These are phyloP conservation scores for Deakozyma indianensis DNA, from an alignment of 805 yeast genomes.

Conservation along the genomic window DNA sequence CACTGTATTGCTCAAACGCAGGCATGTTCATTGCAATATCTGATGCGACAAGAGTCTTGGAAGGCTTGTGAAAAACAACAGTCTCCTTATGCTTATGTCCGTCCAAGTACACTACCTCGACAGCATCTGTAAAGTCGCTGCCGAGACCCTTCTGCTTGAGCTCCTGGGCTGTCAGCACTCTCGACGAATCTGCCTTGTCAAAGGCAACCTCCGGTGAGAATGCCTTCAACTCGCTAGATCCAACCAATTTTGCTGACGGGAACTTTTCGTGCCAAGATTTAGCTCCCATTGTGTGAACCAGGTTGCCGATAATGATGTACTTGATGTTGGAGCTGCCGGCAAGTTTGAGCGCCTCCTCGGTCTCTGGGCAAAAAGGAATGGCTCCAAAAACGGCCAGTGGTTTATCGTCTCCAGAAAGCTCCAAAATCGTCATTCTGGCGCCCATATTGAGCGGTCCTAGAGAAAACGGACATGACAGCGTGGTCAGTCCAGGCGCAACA, in stretches of 20 bases:
- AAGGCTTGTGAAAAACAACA: constrained; percentile 31
- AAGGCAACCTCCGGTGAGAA: no score
- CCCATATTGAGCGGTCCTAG: constrained; percentile 5
- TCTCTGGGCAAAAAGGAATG: constrained; percentile 12
- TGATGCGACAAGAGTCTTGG: constrained; percentile 42
- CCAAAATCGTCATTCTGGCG: constrained; percentile 10
- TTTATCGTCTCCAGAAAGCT: constrained; percentile 6
- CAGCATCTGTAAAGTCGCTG: constrained; percentile 21
- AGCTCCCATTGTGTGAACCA: constrained; percentile 52
- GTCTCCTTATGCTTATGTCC: constrained; percentile 44
- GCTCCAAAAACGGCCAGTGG: constrained; percentile 9
- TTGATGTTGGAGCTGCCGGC: constrained; percentile 25
- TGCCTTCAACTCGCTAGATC: constrained; percentile 19
- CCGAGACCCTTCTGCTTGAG: neutral
- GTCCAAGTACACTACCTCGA: constrained; percentile 44
- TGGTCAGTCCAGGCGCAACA: neutral
- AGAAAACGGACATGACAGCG: neutral
- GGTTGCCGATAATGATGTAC: constrained; percentile 13
- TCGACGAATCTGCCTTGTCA: neutral
- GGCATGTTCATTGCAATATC: constrained; percentile 50
- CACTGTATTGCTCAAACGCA: constrained; percentile 33
- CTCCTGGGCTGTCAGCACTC: neutral
- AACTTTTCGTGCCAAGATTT: constrained; percentile 32
- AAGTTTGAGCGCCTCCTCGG: constrained; percentile 6
- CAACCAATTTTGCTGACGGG: constrained; percentile 40